These are phyloP conservation scores for Lojkania enalia DNA, from an alignment of 2,329 filamentous ascomycete species.

Conservation along the genomic window DNA sequence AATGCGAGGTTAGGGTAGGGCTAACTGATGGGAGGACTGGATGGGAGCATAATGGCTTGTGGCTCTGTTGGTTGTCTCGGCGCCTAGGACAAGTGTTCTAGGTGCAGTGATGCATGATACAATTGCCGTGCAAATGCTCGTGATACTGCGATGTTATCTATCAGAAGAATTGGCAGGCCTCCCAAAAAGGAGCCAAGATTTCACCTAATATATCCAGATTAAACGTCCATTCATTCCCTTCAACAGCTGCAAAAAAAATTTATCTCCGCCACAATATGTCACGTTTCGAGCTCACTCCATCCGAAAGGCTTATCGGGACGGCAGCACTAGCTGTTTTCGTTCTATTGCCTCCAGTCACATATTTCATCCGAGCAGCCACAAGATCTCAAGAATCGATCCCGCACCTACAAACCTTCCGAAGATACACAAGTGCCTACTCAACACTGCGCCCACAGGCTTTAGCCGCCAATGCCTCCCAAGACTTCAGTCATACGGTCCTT, in stretches of 20 bases:
- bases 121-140: too few relatives aligned
- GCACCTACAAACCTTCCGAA: slow-evolving; percentile 33
- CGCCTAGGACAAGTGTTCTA: too few relatives aligned
- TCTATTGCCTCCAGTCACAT: slow-evolving; percentile 18
- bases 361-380: slow-evolving; percentile 14
- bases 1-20: too few relatives aligned
- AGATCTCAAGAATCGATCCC: slow-evolving; percentile 18
- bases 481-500: slow-evolving; percentile 48
- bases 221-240: neutral
- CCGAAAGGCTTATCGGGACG: slow-evolving; percentile 24
- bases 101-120: too few relatives aligned
- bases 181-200: too few relatives aligned
- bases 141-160: too few relatives aligned
- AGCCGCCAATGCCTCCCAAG: slow-evolving; percentile 36
- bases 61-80: too few relatives aligned
- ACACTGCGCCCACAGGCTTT: slow-evolving; percentile 47
- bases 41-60: too few relatives aligned
- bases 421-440: slow-evolving; percentile 46
- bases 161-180: too few relatives aligned
- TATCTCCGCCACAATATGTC: slow-evolving; percentile 20
- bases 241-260: neutral
- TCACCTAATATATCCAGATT: too few relatives aligned
- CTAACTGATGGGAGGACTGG: too few relatives aligned
- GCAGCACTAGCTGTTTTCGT: slow-evolving; percentile 21
- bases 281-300: slow-evolving; percentile 17